These are phyloP conservation scores for Gigaspora rosea DNA, from an alignment of 192 early-diverging fungal genomes.

Conservation along the genomic window DNA sequence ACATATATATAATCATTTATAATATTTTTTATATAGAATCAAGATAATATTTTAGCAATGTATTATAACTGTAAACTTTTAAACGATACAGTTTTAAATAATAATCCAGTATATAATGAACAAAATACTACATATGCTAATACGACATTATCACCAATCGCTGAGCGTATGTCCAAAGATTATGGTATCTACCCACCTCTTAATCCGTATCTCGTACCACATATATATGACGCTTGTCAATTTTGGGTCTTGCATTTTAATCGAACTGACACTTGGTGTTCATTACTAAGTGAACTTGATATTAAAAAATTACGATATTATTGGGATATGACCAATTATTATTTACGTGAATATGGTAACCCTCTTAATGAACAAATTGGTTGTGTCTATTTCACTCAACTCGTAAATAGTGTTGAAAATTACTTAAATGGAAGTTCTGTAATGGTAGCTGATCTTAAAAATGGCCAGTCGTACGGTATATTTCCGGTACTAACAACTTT, in stretches of 20 bases:
- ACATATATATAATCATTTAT: neutral
- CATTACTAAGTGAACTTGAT: slow-evolving; percentile 5
- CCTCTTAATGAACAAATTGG: neutral
- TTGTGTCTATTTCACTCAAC: no score
- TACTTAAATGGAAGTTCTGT: no score
- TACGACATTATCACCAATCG: neutral
- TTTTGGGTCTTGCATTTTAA: neutral
- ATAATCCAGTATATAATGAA: neutral
- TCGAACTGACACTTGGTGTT: slow-evolving; percentile 8
- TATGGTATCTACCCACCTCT: neutral
- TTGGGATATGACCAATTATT: neutral
- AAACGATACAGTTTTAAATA: neutral
- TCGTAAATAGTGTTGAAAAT: no score
- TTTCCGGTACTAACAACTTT: neutral
- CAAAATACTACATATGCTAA: neutral
- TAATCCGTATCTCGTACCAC: neutral
- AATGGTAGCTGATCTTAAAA: no score
- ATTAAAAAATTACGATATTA: neutral
- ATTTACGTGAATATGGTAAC: neutral
- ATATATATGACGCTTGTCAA: neutral
- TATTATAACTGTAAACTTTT: neutral
- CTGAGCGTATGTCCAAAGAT: neutral
- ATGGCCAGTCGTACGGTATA: neutral
- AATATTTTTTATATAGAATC: neutral
- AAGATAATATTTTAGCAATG: neutral